These are phyloP conservation scores for Pythium aquatile DNA, from an alignment of 352 stramenopile genomes.

Conservation along the genomic window DNA sequence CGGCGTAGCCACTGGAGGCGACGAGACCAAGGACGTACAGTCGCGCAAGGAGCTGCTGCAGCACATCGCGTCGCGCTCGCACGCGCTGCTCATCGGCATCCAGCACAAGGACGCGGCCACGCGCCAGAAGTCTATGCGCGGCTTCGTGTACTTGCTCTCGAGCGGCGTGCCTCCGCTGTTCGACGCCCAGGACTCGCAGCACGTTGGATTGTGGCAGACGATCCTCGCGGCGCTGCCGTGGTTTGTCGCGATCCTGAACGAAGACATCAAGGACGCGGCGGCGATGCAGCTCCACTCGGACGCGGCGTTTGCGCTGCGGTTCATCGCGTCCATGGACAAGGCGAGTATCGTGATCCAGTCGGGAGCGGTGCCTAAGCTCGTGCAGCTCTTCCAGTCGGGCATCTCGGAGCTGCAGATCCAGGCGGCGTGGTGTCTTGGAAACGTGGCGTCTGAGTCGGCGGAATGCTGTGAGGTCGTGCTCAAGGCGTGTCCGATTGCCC, in stretches of 20 bases:
- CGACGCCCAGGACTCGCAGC: conserved; percentile 80
- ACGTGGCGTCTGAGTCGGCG: conserved; percentile 78
- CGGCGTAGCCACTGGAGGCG: conserved; percentile 9
- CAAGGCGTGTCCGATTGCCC: conserved; percentile 57
- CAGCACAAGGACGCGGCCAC: conserved; percentile 72
- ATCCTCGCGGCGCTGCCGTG: conserved; percentile 78
- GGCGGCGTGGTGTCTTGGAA: conserved; percentile 83
- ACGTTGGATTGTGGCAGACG: conserved; percentile 75
- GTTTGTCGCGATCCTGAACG: conserved; percentile 79
- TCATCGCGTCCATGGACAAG: conserved; percentile 90
- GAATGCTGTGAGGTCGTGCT: conserved; percentile 76
- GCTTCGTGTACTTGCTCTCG: conserved; percentile 85
- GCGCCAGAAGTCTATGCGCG: conserved; percentile 82
- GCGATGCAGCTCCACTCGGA: conserved; percentile 82
- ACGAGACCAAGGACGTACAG: conserved; percentile 31
- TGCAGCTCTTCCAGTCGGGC: conserved; percentile 82
- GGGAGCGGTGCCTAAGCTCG: conserved; percentile 71
- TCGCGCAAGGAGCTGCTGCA: conserved; percentile 73
- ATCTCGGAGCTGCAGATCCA: conserved; percentile 89
- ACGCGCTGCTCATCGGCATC: conserved; percentile 79
- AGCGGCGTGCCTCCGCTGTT: conserved; percentile 84
- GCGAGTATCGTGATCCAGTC: conserved; percentile 66
- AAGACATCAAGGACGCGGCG: conserved; percentile 55
- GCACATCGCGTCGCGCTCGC: conserved; percentile 74
- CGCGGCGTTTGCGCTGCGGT: conserved; percentile 81